Conservation (phyloP, 1,284 basidiomycete genomes). For the Tremellales sp. region DNA sequence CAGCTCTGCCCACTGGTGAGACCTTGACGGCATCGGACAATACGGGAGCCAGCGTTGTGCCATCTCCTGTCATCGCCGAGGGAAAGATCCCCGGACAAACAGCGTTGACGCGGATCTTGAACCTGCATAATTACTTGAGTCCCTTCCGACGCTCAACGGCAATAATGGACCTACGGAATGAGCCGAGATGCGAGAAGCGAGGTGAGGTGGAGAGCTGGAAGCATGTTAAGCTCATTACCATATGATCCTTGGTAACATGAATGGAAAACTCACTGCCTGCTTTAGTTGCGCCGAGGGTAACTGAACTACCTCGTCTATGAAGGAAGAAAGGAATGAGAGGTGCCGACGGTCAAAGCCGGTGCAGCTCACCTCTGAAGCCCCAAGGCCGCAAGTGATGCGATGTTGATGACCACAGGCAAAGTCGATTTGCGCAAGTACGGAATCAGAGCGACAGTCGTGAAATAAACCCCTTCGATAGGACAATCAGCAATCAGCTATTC, state of each 20-base stretch:
- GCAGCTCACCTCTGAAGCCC: slow-evolving; percentile 26
- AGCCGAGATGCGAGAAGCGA: slow-evolving; percentile 32
- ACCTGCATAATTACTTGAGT: slow-evolving; percentile 10
- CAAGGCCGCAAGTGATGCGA: slow-evolving; percentile 31
- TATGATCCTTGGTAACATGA: slow-evolving; percentile 3
- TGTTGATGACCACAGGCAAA: slow-evolving; percentile 28
- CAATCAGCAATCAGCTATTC: neutral
- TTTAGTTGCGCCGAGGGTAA: slow-evolving; percentile 12
- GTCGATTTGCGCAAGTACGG: slow-evolving; percentile 28
- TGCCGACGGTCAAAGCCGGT: neutral
- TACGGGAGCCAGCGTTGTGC: neutral
- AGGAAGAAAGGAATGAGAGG: slow-evolving; percentile 1
- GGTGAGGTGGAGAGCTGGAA: slow-evolving; percentile 29
- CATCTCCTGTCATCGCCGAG: slow-evolving; percentile 40
- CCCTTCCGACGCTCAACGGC: neutral
- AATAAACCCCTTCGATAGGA: slow-evolving; percentile 22
- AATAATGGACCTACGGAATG: slow-evolving; percentile 24
- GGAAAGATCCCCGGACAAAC: slow-evolving; percentile 40
- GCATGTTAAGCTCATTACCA: slow-evolving; percentile 3
- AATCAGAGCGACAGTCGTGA: slow-evolving; percentile 27
- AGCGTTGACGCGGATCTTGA: slow-evolving; percentile 43
- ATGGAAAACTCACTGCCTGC: neutral
- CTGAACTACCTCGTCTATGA: neutral
- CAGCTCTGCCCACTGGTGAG: slow-evolving; percentile 25
- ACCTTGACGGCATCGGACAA: slow-evolving; percentile 21